Base-by-base conservation (phyloP, 225 moss, liverwort and hornwort species). In the Polytrichum formosum region DNA sequence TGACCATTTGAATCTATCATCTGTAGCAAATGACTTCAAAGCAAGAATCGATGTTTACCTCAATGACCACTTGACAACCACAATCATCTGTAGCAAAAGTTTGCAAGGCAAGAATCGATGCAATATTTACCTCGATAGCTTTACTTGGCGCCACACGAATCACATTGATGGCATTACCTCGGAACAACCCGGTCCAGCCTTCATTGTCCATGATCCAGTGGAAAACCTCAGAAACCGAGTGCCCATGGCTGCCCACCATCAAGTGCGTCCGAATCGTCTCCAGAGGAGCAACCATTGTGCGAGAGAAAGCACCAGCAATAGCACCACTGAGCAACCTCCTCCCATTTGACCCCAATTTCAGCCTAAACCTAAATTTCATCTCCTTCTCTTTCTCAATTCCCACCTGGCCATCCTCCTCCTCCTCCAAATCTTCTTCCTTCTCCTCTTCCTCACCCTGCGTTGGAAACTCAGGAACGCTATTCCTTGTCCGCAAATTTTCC, bases 131-230 rank as follows among this genome's bases (percentile, higher is more conserved):
- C 88, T 92, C 92, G 56, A 92, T 86, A 7, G 92, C 92, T 61
- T 92, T 92, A 74, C 92, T 92, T n/a, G 92, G 92, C 6, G 92
- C 92, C 20, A 92, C 92, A 65, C 92, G 83, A 27, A 92, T 67
- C 65, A 90, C 92, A 73, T 92, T 92, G 73, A 92, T 88, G 17
- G 88, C 79, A 69, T 92, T 92, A 37, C 92, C 92, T 22, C 92
- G 90, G 55, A 92, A 92, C 63, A 92, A 72, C 3, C 92, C 92
- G 26, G 76, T 77, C 92, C 92, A 92, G 6, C 92, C 92, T 76
- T 92, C 92, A 20, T 88, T 83, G 5, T 73, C 29, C 70, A 92
- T 66, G 31, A 92, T 92, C 92, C 90, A 90, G 4, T 88, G 61
- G 63, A 88, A 77, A 29, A 92, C 84, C 28, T 85, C 90, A 0